Evolutionary conservation across 768 basidiomycete species (phyloP).

Genomic region (Terana coerulea): DNA sequence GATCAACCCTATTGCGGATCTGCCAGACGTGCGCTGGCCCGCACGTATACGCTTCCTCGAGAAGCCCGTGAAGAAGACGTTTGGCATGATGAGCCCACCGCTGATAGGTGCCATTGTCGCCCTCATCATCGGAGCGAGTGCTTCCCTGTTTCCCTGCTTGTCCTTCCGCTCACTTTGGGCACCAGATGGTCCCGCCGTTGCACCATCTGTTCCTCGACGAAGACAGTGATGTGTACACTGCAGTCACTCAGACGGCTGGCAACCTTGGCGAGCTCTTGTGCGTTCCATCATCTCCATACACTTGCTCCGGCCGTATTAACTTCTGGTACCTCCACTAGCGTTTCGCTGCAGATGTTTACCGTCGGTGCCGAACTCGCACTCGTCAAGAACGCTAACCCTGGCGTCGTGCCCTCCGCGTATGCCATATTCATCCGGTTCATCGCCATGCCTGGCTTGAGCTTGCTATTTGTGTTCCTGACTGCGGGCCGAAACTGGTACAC

Average conservation of each 20-base stretch:
- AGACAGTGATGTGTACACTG: constrained; percentile 22
- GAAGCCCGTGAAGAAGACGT: constrained; percentile 18
- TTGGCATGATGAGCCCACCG: constrained; percentile 22
- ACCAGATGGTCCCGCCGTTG: constrained; percentile 22
- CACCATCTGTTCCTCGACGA: constrained; percentile 17
- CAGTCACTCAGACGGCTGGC: constrained; percentile 20
- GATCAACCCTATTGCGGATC: constrained; percentile 19
- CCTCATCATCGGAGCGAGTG: constrained; percentile 23
- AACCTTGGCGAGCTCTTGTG: constrained; percentile 28
- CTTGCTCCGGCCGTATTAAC: not conserved
- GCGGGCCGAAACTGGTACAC: constrained; percentile 26
- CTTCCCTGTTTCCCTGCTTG: not conserved
- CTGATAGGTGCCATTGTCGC: constrained; percentile 26
- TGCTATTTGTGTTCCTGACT: constrained; percentile 24
- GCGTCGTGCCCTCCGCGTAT: constrained; percentile 15
- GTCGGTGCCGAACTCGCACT: constrained; percentile 27
- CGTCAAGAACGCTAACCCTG: constrained; percentile 19
- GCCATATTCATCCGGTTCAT: constrained; percentile 25
- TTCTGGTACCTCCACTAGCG: constrained; percentile 11
- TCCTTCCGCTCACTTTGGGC: too few species aligned
- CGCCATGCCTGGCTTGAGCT: constrained; percentile 24
- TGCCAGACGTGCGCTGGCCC: constrained; percentile 25
- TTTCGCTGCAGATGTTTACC: constrained; percentile 25
- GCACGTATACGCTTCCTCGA: constrained; percentile 12
- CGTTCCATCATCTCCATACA: constrained; percentile 3